Conservation (phyloP, 805 yeast genomes). For the Pachysolen tannophilus region DNA sequence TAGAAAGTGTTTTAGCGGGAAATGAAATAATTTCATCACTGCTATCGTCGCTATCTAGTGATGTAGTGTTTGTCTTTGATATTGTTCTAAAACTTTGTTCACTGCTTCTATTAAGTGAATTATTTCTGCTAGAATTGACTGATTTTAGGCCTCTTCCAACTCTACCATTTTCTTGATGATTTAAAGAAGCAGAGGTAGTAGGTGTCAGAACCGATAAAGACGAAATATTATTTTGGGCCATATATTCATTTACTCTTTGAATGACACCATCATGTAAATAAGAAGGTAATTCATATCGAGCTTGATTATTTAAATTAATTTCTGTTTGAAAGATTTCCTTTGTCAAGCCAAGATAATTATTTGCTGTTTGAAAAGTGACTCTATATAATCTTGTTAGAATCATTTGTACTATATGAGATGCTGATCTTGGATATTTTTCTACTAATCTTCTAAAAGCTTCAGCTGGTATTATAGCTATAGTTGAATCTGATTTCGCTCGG, state of each 20-base stretch:
- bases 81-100: too few relatives aligned
- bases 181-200: too few relatives aligned
- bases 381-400: conserved; percentile 78
- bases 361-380: conserved; percentile 88
- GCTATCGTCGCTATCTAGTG: conserved; percentile 1
- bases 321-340: conserved; percentile 76
- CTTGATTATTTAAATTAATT: conserved; percentile 44
- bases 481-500: conserved; percentile 64
- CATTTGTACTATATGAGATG: conserved; percentile 92
- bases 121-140: neutral
- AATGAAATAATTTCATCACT: conserved; percentile 9
- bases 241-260: conserved; percentile 26
- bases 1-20: conserved; percentile 1
- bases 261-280: conserved; percentile 54
- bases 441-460: conserved; percentile 71
- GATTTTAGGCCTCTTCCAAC: neutral
- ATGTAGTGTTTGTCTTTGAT: neutral
- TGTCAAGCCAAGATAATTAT: conserved; percentile 78
- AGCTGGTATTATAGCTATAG: conserved; percentile 88
- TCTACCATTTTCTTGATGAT: neutral
- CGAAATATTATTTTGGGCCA: neutral
- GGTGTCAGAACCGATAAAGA: too few relatives aligned
- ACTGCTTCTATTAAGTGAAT: conserved; percentile 6
- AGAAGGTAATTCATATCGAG: conserved; percentile 47
- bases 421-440: conserved; percentile 72